Evolutionary conservation across 2,329 filamentous ascomycete species (phyloP).

Genomic region (Stylonectria norvegica): DNA sequence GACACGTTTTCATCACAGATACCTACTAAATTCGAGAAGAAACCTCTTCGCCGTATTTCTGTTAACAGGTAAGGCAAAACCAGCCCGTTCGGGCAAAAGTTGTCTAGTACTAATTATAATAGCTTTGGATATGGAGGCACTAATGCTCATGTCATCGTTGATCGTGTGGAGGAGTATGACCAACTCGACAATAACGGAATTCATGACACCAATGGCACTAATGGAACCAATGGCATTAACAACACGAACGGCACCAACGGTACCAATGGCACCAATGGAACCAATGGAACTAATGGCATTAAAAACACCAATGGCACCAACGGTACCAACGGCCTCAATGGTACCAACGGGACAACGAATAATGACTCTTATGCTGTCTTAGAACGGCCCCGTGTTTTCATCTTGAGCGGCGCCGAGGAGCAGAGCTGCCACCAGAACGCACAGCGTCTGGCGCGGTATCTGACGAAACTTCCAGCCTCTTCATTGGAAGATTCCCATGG

Average conservation of each 20-base stretch:
- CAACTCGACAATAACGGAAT: not conserved
- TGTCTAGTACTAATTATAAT: not conserved
- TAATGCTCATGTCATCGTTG: constrained; percentile 28
- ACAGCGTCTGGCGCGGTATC: constrained; percentile 12
- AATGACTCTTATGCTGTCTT: constrained; percentile 1
- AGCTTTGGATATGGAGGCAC: constrained; percentile 30
- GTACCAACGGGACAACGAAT: constrained; percentile 28
- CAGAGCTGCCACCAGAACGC: constrained; percentile 16
- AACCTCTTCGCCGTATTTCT: constrained; percentile 6
- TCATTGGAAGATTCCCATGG: not conserved
- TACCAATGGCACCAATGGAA: not conserved
- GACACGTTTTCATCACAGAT: not conserved
- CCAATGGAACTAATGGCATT: not conserved
- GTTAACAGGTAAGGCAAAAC: constrained; percentile 8
- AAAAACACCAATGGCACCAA: not conserved
- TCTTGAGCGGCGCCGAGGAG: constrained; percentile 20
- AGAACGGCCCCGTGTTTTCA: constrained; percentile 10
- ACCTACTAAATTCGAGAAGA: constrained; percentile 1
- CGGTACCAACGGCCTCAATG: not conserved
- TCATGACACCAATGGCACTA: not conserved
- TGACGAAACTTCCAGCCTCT: constrained; percentile 1
- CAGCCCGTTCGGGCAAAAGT: not conserved
- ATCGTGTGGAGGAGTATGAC: constrained; percentile 5
- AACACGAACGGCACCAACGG: not conserved
- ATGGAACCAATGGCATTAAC: not conserved